phyloP scores from a whole-genome alignment of 768 basidiomycete genomes.

The Tulasnella sp. region DNA sequence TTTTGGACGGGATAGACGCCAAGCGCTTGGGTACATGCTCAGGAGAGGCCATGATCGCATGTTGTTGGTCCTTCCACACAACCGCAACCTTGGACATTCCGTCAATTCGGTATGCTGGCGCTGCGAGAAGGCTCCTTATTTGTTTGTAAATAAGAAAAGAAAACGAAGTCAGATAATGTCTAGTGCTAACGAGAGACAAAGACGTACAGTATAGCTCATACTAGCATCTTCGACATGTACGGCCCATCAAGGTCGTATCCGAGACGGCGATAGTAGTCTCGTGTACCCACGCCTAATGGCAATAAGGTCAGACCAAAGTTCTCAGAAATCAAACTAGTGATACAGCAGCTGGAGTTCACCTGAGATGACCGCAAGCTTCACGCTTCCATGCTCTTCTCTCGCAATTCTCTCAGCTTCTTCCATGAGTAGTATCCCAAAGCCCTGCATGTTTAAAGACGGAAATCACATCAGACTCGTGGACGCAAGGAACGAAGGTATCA shows the following conservation, averaged over 20 bases:
- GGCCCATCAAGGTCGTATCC: slow-evolving; percentile 94
- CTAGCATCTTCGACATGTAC: slow-evolving; percentile 87
- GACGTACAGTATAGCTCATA: slow-evolving; percentile 25
- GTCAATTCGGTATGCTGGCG: too few relatives aligned
- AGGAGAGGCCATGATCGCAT: too few relatives aligned
- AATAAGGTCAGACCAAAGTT: not conserved
- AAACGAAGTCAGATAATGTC: too few relatives aligned
- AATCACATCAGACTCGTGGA: not conserved
- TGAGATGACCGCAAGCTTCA: slow-evolving; percentile 94
- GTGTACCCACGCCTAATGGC: slow-evolving; percentile 73
- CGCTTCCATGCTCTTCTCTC: slow-evolving; percentile 89
- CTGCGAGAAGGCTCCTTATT: too few relatives aligned
- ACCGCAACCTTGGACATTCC: too few relatives aligned
- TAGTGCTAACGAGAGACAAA: too few relatives aligned
- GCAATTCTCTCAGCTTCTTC: slow-evolving; percentile 99
- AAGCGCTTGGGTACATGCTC: too few relatives aligned
- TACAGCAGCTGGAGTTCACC: slow-evolving; percentile 36
- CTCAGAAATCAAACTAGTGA: slow-evolving; percentile 5
- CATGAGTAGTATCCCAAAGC: slow-evolving; percentile 95
- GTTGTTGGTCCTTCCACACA: too few relatives aligned
- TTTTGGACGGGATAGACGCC: too few relatives aligned
- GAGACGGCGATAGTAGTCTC: slow-evolving; percentile 91
- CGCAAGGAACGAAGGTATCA: not conserved
- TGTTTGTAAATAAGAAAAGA: too few relatives aligned
- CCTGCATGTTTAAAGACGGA: slow-evolving; percentile 47